A percentile compares a stretch with the other conserved stretches of the same genome.
These are phyloP conservation scores for Secale cereale DNA, from an alignment of 176 grass and related monocot species.

Conservation along the genomic window DNA sequence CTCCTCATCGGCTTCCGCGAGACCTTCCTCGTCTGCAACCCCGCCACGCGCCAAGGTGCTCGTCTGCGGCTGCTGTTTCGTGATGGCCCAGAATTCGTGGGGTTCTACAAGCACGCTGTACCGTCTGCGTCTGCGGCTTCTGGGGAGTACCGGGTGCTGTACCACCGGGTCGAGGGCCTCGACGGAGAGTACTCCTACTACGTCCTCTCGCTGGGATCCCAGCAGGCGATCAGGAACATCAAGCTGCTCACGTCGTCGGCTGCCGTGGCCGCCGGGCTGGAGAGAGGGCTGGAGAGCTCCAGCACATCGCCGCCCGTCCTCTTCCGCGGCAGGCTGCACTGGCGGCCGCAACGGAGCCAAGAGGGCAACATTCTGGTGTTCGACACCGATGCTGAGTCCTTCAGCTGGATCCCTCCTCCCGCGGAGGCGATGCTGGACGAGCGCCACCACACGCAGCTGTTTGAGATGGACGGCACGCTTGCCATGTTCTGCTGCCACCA, in stretches of 20 bases:
- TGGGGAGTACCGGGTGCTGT: conserved; percentile 21
- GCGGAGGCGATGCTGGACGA: no score
- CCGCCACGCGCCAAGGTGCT: not conserved
- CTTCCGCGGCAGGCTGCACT: no score
- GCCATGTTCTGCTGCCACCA: not conserved
- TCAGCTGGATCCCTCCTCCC: no score
- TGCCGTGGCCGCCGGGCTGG: not conserved
- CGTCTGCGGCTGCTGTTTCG: not conserved
- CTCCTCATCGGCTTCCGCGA: conserved; percentile 11
- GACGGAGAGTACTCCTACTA: conserved; percentile 17
- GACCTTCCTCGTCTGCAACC: conserved; percentile 12
- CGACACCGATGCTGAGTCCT: no score
- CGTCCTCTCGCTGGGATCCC: conserved; percentile 6
- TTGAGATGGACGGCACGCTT: no score
- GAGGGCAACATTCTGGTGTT: no score
- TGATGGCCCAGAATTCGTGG: not conserved
- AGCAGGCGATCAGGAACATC: not conserved
- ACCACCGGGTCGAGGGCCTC: not conserved
- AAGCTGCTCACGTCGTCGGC: not conserved
- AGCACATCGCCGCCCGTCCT: not conserved
- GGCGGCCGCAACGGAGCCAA: no score
- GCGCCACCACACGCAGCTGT: no score
- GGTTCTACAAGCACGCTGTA: conserved; percentile 9
- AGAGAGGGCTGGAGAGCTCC: not conserved
- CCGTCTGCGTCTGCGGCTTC: no score